A percentile compares a stretch with the other conserved stretches of the same genome.
phyloP scores from a whole-genome alignment of 805 yeast species.

The Metschnikowia corniflorae region DNA sequence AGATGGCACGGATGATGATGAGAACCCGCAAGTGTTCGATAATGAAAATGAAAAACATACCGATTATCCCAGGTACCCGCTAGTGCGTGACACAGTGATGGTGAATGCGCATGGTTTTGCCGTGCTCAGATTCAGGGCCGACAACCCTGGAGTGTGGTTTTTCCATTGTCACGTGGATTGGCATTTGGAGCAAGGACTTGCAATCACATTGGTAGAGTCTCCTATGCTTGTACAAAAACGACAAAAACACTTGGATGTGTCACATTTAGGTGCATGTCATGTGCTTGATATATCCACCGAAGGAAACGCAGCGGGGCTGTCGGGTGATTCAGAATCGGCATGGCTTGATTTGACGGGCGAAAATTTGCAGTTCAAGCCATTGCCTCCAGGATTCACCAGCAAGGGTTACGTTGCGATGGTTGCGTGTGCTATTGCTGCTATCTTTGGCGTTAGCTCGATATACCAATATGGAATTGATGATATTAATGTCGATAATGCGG shows the following conservation, averaged over 20 bases:
- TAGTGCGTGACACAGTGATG: constrained; percentile 66
- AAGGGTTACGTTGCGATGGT: constrained; percentile 66
- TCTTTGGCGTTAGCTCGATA: constrained; percentile 59
- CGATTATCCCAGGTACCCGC: constrained; percentile 55
- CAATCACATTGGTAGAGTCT: constrained; percentile 67
- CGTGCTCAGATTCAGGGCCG: constrained; percentile 70
- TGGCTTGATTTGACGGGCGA: constrained; percentile 62
- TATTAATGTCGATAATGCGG: constrained; percentile 47
- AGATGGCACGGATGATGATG: constrained; percentile 49
- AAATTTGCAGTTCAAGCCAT: constrained; percentile 53
- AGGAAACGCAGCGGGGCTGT: constrained; percentile 69
- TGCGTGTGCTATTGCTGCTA: constrained; percentile 51
- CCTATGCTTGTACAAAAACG: constrained; percentile 47
- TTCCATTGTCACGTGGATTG: constrained; percentile 91
- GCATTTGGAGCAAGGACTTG: constrained; percentile 81
- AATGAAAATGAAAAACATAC: constrained; percentile 36
- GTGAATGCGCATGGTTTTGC: constrained; percentile 66
- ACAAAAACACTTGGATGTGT: constrained; percentile 35
- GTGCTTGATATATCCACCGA: constrained; percentile 40
- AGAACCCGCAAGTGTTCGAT: constrained; percentile 49
- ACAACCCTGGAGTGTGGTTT: constrained; percentile 92
- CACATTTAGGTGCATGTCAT: constrained; percentile 50
- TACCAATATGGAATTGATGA: constrained; percentile 66
- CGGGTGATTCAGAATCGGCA: constrained; percentile 43
- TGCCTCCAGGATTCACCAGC: constrained; percentile 67